phyloP scores from a whole-genome alignment of 2,329 filamentous ascomycete species.

The Microsporum canis region DNA sequence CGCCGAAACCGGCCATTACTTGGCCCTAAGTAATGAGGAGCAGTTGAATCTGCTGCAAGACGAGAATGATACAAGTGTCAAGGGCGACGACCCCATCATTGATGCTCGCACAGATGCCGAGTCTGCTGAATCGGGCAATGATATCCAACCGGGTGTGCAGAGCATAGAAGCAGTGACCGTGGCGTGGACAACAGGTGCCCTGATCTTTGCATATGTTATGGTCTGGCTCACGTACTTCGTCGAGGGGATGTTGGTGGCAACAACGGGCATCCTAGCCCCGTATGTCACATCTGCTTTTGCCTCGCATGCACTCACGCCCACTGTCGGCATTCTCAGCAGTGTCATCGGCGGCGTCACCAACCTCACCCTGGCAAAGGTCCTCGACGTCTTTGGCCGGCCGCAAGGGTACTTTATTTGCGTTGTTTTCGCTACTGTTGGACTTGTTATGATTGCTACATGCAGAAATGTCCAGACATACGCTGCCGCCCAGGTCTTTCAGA shows the following conservation, averaged over 20 bases:
- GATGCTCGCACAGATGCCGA: background rate
- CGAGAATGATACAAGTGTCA: background rate
- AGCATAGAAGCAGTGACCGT: constrained; percentile 32
- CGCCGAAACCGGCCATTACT: background rate
- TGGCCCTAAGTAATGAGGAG: background rate
- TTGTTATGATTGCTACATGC: constrained; percentile 53
- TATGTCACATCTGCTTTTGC: constrained; percentile 43
- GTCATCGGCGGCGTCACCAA: constrained; percentile 46
- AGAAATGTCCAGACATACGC: constrained; percentile 50
- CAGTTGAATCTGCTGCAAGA: background rate
- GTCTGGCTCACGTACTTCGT: constrained; percentile 32
- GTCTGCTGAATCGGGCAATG: background rate
- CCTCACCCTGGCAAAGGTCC: constrained; percentile 49
- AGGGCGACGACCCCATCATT: background rate
- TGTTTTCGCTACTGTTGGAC: constrained; percentile 33
- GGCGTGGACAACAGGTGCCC: constrained; percentile 28
- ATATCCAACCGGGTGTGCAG: constrained; percentile 25
- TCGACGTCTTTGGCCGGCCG: constrained; percentile 51
- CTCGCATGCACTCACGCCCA: constrained; percentile 42
- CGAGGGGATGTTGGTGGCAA: constrained; percentile 24
- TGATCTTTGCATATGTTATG: constrained; percentile 27
- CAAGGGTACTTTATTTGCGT: constrained; percentile 42
- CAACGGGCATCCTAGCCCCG: constrained; percentile 31
- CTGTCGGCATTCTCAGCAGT: constrained; percentile 42
- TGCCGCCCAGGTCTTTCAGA: constrained; percentile 36